Evolutionary conservation across 1,139 yeast species (phyloP).

Genomic region (Zygosaccharomyces sapae): DNA sequence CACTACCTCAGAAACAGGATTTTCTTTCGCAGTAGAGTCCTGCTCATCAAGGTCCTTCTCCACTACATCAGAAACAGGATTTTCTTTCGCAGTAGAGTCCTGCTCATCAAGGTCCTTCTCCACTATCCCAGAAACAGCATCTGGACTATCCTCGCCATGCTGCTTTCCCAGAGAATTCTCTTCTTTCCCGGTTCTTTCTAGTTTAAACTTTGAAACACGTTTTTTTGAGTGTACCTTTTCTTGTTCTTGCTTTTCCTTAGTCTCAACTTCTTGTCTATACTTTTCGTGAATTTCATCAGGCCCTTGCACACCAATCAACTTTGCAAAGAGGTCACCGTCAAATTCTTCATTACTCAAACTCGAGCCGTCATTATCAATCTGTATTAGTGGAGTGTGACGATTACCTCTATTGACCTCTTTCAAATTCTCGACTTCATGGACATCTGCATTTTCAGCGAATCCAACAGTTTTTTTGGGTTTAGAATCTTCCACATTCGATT

Average conservation of each 20-base stretch:
- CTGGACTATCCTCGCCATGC: no score
- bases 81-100: no score
- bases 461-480: slow-evolving; percentile 45
- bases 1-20: background rate
- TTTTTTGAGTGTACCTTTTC: slow-evolving; percentile 14
- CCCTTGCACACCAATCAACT: slow-evolving; percentile 32
- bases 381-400: slow-evolving; percentile 22
- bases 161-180: no score
- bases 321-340: slow-evolving; percentile 34
- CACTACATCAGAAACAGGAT: no score
- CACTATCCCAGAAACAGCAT: background rate
- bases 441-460: slow-evolving; percentile 49
- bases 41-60: no score
- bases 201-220: slow-evolving; percentile 33
- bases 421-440: slow-evolving; percentile 57
- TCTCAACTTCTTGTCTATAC: slow-evolving; percentile 17
- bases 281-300: slow-evolving; percentile 34
- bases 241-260: slow-evolving; percentile 12
- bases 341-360: slow-evolving; percentile 21
- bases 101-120: background rate
- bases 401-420: slow-evolving; percentile 47
- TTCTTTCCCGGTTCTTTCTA: no score
- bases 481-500: slow-evolving; percentile 8
- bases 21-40: background rate
- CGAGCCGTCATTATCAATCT: slow-evolving; percentile 6